Percentiles rank a stretch among this genome's conserved stretches.
These are phyloP conservation scores for Artemisia argyi DNA, from an alignment of 129 eudicot species.

Conservation along the genomic window DNA sequence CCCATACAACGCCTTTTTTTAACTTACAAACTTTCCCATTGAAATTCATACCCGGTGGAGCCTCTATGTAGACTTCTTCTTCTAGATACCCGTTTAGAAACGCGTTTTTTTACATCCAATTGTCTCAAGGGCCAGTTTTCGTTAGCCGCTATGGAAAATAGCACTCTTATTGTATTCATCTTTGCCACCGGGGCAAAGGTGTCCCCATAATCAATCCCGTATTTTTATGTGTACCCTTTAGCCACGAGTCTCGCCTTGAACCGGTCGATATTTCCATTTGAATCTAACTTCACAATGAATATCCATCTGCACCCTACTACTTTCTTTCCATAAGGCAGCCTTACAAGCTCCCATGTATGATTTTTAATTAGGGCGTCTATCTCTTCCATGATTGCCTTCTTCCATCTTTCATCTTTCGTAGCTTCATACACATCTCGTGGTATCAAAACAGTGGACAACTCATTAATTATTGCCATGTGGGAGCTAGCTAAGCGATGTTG, in stretches of 20 bases:
- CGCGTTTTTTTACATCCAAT: too few relatives aligned
- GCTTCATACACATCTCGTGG: background rate
- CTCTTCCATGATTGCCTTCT: background rate
- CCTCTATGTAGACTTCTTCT: background rate
- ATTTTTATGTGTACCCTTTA: background rate
- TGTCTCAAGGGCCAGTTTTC: slow-evolving; percentile 1
- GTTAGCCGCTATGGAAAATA: background rate
- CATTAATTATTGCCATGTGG: slow-evolving; percentile 2
- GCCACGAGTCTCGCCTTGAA: slow-evolving; percentile 1
- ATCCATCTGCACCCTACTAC: slow-evolving; percentile 1
- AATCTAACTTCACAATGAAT: background rate
- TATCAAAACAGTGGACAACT: background rate
- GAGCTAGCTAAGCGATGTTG: background rate
- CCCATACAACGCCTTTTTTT: background rate
- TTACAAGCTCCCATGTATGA: background rate
- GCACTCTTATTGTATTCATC: slow-evolving; percentile 1
- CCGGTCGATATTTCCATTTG: background rate
- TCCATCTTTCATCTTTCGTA: background rate
- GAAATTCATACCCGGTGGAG: background rate
- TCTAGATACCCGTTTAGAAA: too few relatives aligned
- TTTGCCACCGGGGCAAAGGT: background rate
- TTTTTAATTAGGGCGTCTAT: background rate
- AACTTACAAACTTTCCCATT: background rate
- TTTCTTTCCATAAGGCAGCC: background rate
- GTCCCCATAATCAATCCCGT: background rate